Percentiles rank a stretch among this genome's conserved stretches.
Evolutionary conservation across 1,139 yeast genomes (phyloP).

Genomic region (Pichia sp.): DNA sequence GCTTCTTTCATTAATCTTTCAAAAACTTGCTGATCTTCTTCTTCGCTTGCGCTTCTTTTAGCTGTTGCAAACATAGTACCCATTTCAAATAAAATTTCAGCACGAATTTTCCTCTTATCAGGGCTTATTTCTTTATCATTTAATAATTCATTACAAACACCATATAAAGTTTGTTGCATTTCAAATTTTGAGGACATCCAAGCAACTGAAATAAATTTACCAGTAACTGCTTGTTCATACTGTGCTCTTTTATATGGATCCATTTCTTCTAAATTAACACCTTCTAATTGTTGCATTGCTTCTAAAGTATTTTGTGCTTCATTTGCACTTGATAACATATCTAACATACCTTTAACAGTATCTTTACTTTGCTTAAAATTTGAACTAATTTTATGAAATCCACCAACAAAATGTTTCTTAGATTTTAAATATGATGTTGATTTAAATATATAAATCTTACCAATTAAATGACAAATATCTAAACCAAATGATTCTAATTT

Average conservation of each 20-base stretch:
- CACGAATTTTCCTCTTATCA: slow-evolving; percentile 49
- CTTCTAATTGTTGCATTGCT: slow-evolving; percentile 65
- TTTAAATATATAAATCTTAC: slow-evolving; percentile 68
- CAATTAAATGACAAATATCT: slow-evolving; percentile 78
- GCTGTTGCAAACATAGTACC: slow-evolving; percentile 54
- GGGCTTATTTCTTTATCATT: slow-evolving; percentile 48
- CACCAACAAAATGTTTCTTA: slow-evolving; percentile 83
- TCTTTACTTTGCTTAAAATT: slow-evolving; percentile 84
- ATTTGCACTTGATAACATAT: slow-evolving; percentile 75
- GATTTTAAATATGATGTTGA: slow-evolving; percentile 54
- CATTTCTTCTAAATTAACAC: slow-evolving; percentile 42
- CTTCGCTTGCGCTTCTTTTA: slow-evolving; percentile 61
- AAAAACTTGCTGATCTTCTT: slow-evolving; percentile 66
- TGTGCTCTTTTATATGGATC: slow-evolving; percentile 51
- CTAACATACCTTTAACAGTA: slow-evolving; percentile 78
- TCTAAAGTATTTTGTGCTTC: slow-evolving; percentile 90
- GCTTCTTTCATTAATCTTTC: slow-evolving; percentile 75
- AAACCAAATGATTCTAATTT: slow-evolving; percentile 94
- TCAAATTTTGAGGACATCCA: slow-evolving; percentile 79
- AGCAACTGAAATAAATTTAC: slow-evolving; percentile 68
- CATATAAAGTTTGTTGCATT: slow-evolving; percentile 58
- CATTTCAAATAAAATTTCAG: slow-evolving; percentile 52
- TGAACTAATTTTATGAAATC: slow-evolving; percentile 60
- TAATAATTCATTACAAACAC: slow-evolving; percentile 56
- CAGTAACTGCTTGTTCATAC: slow-evolving; percentile 60